A percentile compares a stretch with the other conserved stretches of the same genome.
These are phyloP conservation scores for Chytriomyces sp. DNA, from an alignment of 192 early-diverging fungal genomes.

Conservation along the genomic window DNA sequence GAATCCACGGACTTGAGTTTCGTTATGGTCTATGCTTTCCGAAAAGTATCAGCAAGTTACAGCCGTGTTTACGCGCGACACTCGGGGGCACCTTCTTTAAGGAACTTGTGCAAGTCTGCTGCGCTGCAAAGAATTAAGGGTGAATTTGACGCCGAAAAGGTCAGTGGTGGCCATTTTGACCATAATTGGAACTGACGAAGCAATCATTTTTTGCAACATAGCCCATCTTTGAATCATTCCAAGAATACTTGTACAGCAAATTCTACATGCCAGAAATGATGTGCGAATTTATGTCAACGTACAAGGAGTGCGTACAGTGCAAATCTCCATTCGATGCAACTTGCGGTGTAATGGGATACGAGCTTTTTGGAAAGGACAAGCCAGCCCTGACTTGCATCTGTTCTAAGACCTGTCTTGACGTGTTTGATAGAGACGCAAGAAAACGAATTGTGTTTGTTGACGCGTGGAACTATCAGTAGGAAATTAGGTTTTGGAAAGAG, in stretches of 20 bases:
- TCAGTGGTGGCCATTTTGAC: background rate
- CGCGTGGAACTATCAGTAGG: too few relatives aligned
- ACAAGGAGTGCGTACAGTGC: slow-evolving; percentile 11
- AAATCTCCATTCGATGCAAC: slow-evolving; percentile 4
- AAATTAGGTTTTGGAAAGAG: too few relatives aligned
- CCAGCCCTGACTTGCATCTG: slow-evolving; percentile 14
- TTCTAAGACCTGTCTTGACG: background rate
- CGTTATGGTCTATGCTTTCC: slow-evolving; percentile 26
- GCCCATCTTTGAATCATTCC: slow-evolving; percentile 14
- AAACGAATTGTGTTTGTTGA: slow-evolving; percentile 1
- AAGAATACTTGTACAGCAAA: background rate
- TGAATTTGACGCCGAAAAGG: background rate
- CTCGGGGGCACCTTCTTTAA: background rate
- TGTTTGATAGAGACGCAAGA: background rate
- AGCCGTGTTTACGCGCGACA: background rate
- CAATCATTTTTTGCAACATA: slow-evolving; percentile 1
- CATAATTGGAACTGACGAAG: background rate
- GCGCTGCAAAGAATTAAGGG: background rate
- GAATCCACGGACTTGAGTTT: slow-evolving; percentile 15
- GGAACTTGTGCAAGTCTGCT: slow-evolving; percentile 12
- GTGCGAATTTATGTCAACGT: background rate
- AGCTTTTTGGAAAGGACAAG: slow-evolving; percentile 22
- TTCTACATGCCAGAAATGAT: background rate
- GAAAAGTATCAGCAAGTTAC: slow-evolving; percentile 9
- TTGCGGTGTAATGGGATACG: slow-evolving; percentile 13